These are phyloP conservation scores for Calonectria hongkongensis DNA, from an alignment of 2,329 filamentous ascomycete species.

Conservation along the genomic window DNA sequence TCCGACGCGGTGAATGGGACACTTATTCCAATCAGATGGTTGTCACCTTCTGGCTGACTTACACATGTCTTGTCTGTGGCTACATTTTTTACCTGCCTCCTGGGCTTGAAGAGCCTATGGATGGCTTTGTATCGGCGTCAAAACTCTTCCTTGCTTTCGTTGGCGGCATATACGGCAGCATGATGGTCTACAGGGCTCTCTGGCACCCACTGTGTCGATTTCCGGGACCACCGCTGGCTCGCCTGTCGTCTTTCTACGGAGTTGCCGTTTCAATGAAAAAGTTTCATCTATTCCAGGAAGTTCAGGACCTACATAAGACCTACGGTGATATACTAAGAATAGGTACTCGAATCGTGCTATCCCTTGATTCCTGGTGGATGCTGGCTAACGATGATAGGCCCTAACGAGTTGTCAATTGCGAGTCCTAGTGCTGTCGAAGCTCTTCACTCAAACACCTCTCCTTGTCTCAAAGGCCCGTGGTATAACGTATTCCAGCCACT, in stretches of 20 bases:
- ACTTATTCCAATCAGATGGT: constrained; percentile 7
- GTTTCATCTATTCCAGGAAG: constrained; percentile 10
- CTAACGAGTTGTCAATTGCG: constrained; percentile 25
- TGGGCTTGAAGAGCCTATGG: background rate
- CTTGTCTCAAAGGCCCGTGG: constrained; percentile 22
- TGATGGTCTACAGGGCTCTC: constrained; percentile 4
- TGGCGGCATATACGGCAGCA: constrained; percentile 18
- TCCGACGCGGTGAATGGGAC: constrained; percentile 30
- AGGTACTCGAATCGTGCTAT: background rate
- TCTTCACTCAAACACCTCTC: constrained; percentile 20
- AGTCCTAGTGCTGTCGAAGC: background rate
- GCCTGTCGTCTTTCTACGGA: constrained; percentile 15
- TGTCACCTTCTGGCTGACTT: background rate
- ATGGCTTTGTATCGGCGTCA: background rate
- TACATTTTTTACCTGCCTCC: constrained; percentile 3
- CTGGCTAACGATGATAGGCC: background rate
- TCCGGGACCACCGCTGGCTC: constrained; percentile 24
- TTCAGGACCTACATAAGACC: constrained; percentile 1
- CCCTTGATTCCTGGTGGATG: background rate
- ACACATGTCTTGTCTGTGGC: background rate
- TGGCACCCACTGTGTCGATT: constrained; percentile 27
- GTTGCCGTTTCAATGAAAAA: background rate
- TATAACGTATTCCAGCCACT: constrained; percentile 11
- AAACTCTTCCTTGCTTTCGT: background rate
- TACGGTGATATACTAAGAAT: constrained; percentile 34